Evolutionary conservation across 345 rosid genomes (phyloP).

Genomic region (Corymbia maculata): DNA sequence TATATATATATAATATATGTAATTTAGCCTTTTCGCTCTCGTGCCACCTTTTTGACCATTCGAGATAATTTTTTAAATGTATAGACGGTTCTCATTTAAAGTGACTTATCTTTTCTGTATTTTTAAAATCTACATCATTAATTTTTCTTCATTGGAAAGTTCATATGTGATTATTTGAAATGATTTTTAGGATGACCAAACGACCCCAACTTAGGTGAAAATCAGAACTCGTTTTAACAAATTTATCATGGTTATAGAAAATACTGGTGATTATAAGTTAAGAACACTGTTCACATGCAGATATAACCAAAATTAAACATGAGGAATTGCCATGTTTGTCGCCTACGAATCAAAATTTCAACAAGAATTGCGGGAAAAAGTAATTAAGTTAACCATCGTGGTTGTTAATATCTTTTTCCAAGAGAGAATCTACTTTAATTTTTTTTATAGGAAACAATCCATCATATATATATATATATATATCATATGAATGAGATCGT

Average conservation of each 20-base stretch:
- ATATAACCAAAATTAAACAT: neutral
- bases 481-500: neutral
- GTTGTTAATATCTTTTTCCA: neutral
- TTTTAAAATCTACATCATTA: neutral
- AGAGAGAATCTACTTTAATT: neutral
- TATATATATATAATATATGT: neutral
- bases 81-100: neutral
- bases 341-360: neutral
- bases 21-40: neutral
- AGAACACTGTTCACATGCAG: rapidly evolving
- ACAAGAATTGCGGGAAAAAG: neutral
- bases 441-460: neutral
- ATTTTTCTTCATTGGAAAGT: neutral
- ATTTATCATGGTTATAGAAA: neutral
- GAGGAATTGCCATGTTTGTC: neutral
- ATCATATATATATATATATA: no score
- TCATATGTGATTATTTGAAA: neutral
- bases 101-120: neutral
- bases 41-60: neutral
- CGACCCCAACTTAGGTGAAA: neutral
- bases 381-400: neutral
- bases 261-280: neutral
- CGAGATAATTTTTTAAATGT: neutral
- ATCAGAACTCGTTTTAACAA: neutral
- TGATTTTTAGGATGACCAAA: neutral